Percentiles rank a stretch among this genome's conserved stretches.
Evolutionary conservation across 345 rosid genomes (phyloP).

Genomic region (Acer negundo): DNA sequence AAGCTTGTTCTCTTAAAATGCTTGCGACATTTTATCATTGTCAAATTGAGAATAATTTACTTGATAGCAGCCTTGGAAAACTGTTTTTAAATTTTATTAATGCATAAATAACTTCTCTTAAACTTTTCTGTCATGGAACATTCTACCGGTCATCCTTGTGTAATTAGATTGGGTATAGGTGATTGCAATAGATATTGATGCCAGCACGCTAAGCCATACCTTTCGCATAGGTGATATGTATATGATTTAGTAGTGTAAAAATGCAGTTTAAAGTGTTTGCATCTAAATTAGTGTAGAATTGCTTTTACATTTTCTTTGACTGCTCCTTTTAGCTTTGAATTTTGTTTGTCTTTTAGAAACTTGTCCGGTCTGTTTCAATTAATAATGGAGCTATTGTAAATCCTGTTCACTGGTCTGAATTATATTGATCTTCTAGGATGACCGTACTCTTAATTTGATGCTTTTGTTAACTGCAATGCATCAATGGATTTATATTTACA

Average conservation of each 20-base stretch:
- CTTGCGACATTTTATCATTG: background rate
- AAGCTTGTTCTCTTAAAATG: background rate
- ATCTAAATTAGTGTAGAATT: background rate
- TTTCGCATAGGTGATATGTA: background rate
- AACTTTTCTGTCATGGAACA: background rate
- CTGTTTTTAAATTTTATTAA: background rate
- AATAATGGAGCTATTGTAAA: background rate
- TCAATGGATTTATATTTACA: conserved; percentile 14
- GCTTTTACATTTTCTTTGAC: background rate
- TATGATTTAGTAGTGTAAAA: background rate
- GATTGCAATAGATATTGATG: background rate
- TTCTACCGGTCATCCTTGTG: background rate
- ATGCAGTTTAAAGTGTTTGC: background rate
- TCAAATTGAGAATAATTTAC: background rate
- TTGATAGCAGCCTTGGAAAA: background rate
- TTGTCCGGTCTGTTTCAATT: background rate
- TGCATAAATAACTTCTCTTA: background rate
- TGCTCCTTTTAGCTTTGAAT: background rate
- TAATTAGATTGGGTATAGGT: background rate
- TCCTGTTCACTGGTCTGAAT: background rate
- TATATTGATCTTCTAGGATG: conserved; percentile 21
- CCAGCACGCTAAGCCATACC: too few relatives aligned
- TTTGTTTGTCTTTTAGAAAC: background rate
- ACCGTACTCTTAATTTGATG: conserved; percentile 19
- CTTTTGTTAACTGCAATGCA: conserved; percentile 20